Percentiles rank a stretch among this genome's conserved stretches.
These are phyloP conservation scores for Neurospora sp. DNA, from an alignment of 2,329 filamentous ascomycete genomes.

Conservation along the genomic window DNA sequence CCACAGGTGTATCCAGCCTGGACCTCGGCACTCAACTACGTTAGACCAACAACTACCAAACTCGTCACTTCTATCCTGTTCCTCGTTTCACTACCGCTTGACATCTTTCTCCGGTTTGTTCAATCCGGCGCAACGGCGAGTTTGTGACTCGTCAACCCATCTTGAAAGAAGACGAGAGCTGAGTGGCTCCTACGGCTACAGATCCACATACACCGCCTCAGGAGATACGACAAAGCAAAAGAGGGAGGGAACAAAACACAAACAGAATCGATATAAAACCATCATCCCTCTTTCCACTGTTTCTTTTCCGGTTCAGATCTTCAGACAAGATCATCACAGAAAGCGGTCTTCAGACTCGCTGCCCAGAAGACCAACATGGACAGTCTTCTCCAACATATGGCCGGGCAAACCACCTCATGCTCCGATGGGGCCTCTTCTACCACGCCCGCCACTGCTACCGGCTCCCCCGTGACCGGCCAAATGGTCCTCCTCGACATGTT, in stretches of 20 bases:
- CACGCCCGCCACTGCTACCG: background rate
- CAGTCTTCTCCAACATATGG: background rate
- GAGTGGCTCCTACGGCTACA: background rate
- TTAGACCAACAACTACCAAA: background rate
- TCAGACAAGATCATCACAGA: background rate
- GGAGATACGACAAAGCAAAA: background rate
- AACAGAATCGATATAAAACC: background rate
- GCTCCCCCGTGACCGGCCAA: constrained; percentile 20
- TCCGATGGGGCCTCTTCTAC: background rate
- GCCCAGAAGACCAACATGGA: background rate
- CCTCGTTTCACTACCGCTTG: background rate
- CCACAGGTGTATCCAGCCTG: background rate
- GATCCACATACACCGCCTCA: background rate
- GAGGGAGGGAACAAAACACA: background rate
- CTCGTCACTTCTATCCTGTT: background rate
- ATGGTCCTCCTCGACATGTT: constrained; percentile 49
- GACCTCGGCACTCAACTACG: background rate
- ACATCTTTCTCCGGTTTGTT: background rate
- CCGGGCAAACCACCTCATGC: background rate
- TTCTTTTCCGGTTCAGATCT: background rate
- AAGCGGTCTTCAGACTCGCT: background rate
- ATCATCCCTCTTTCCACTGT: background rate
- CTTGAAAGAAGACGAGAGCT: background rate
- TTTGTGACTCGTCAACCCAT: background rate
- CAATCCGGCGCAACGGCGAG: background rate